Evolutionary conservation across 2,329 filamentous ascomycete genomes (phyloP).

Genomic region (Fusarium nanum): DNA sequence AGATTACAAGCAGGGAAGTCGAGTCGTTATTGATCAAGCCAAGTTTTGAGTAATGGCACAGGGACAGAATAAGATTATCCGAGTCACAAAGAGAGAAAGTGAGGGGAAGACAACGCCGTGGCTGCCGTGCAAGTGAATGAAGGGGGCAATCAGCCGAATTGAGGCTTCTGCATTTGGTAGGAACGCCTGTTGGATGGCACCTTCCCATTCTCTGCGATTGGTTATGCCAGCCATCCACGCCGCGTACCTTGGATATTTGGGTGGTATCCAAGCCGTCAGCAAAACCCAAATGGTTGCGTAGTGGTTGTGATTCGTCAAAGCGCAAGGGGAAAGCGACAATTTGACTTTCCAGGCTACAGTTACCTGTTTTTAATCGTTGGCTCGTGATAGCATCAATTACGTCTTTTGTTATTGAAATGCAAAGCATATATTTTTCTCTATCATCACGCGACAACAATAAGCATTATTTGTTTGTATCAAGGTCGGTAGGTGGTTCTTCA

Average conservation of each 20-base stretch:
- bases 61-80: slow-evolving; percentile 30
- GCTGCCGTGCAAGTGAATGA: slow-evolving; percentile 36
- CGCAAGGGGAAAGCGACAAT: slow-evolving; percentile 23
- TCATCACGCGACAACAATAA: slow-evolving; percentile 24
- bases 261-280: slow-evolving; percentile 35
- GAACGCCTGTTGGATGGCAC: slow-evolving; percentile 38
- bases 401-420: not conserved
- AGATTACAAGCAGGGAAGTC: not conserved
- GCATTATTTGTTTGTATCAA: slow-evolving; percentile 6
- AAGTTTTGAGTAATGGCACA: slow-evolving; percentile 36
- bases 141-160: slow-evolving; percentile 38
- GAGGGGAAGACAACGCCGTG: slow-evolving; percentile 41
- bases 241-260: slow-evolving; percentile 25
- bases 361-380: not conserved
- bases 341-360: slow-evolving; percentile 2
- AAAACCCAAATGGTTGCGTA: slow-evolving; percentile 28
- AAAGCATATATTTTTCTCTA: not conserved
- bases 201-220: slow-evolving; percentile 36
- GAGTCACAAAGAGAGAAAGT: slow-evolving; percentile 33
- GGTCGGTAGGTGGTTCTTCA: slow-evolving; percentile 41
- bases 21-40: slow-evolving; percentile 17
- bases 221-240: slow-evolving; percentile 26
- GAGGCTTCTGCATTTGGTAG: slow-evolving; percentile 40
- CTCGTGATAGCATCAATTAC: not conserved
- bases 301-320: slow-evolving; percentile 39